Evolutionary conservation across 1,139 yeast species (phyloP), one percentile per base, ranked within the genome.

Genomic region (Yamadazyma sp.): DNA sequence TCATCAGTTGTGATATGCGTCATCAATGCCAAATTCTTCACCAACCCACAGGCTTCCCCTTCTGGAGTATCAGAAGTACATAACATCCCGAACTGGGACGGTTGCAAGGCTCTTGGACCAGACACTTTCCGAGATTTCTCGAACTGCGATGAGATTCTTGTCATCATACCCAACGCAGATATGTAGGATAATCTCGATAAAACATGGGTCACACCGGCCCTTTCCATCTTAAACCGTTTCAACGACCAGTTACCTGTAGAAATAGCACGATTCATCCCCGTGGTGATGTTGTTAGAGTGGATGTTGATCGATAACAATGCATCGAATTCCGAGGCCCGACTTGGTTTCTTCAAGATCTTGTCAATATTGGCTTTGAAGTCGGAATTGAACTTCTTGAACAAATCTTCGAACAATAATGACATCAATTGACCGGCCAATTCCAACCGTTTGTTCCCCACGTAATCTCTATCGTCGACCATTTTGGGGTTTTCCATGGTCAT

Each of bases 31-130:
- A 92, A 73, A 58, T 92, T 92, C 64, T 92, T 92, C 26, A 92
- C 98, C 61, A 92, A 77, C 56, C 99, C 99, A 80, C 99, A 92
- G 1, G 99, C 98, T 63, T 94, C 99, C 74, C 99, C 99, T 77
- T 92, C 99, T 2, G 99, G 99, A 0, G 99, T 92, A 77, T 92
- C 99, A 0, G 98, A 87, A 6, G 98, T 89, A 75, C 99, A 92
- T 47, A 92, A 74, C 98, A 92, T 92, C 58, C 98, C 98, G 62
- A 92, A 92, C 65, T 92, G 98, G 2, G 98, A 94, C 10, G 99
- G 98, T 62, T 92, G 99, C 51, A 92, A 75, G 16, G 99, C 98
- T 77, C 99, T 86, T 32, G 99, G 99, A 38, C 99, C 99, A 3
- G 96, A 87, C 31, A 92, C 98, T 63, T 92, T 92, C 69, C 99